Evolutionary conservation across 345 rosid genomes (phyloP), one percentile per base, ranked within the genome.

Genomic region (Chamaenerion angustifolium): DNA sequence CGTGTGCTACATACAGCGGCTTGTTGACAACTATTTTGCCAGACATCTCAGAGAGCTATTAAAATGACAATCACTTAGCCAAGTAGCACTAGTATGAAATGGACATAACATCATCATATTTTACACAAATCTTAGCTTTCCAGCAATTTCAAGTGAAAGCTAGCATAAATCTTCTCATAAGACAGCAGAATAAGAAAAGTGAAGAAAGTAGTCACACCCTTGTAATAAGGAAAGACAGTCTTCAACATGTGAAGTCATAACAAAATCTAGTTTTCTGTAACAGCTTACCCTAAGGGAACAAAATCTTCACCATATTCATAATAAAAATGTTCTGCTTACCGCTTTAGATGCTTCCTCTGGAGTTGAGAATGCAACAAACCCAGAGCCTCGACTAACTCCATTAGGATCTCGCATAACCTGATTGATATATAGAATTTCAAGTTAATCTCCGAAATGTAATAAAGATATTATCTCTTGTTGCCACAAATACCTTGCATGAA

Each of bases 1-100:
- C 98, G 66, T 77, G 85, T 16, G 96, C 98, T 18, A 87, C 98
- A 72, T 84, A 92, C 15, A 92, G 72, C 0, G 95, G 98, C 68
- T 92, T 87, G 72, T 82, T 77, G 56, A 73, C 79, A 48, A 92
- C 66, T 85, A 92, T 87, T 71, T 87, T 92, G 43, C 95, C 89
- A 64, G 80, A 78, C 98, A 92, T 92, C 83, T 87, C 95, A 46
- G 55, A 0, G 4, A 82, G 74, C 85, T 79, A 64, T 49, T 42
- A 57, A 57, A 55, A 37, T 31, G 37, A 4, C 37, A 31, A 31
- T 31, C 8, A 2, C 37, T 3, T 31, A 31, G 37, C 5, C 37
- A 31, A 7, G 37, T 21, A 21, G 25, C 25, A 21, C 25, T 21
- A 21, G 25, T 21, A 21, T 21, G 25, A 21, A 21, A 21, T 31